Conservation (phyloP, 2,329 filamentous ascomycete species). For the Fusarium caatingaense region DNA sequence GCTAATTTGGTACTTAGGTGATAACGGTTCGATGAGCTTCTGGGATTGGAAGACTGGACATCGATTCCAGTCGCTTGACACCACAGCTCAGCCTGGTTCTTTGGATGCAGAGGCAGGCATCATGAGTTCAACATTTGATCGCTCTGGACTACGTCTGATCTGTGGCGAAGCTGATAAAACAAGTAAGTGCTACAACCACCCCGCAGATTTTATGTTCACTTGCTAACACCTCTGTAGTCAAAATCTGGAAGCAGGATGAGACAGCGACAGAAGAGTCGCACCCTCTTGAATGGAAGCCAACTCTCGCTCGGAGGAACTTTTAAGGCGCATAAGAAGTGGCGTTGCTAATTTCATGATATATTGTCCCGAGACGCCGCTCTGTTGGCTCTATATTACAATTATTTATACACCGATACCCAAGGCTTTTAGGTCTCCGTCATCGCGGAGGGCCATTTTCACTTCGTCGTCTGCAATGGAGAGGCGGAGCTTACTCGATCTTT, state of each 20-base stretch:
- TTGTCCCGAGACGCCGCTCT: slow-evolving; percentile 17
- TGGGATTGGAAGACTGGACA: slow-evolving; percentile 99
- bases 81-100: slow-evolving; percentile 91
- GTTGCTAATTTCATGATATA: slow-evolving; percentile 19
- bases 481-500: slow-evolving; percentile 87
- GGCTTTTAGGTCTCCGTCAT: slow-evolving; percentile 87
- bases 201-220: slow-evolving; percentile 1
- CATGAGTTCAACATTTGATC: slow-evolving; percentile 93
- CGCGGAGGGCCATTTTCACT: slow-evolving; percentile 85
- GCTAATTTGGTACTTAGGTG: slow-evolving; percentile 58
- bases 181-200: slow-evolving; percentile 60
- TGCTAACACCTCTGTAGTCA: slow-evolving; percentile 65
- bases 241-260: slow-evolving; percentile 96
- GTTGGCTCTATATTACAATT: slow-evolving; percentile 42
- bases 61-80: slow-evolving; percentile 89
- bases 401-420: slow-evolving; percentile 69
- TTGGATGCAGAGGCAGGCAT: slow-evolving; percentile 94
- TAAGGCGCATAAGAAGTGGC: slow-evolving; percentile 51
- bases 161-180: slow-evolving; percentile 98
- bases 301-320: slow-evolving; percentile 79
- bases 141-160: slow-evolving; percentile 87
- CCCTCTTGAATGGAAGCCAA: slow-evolving; percentile 92
- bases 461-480: slow-evolving; percentile 92
- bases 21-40: slow-evolving; percentile 96
- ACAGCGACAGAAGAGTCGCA: slow-evolving; percentile 91